These are phyloP conservation scores for Salix arbutifolia DNA, from an alignment of 345 rosid species.

Conservation along the genomic window DNA sequence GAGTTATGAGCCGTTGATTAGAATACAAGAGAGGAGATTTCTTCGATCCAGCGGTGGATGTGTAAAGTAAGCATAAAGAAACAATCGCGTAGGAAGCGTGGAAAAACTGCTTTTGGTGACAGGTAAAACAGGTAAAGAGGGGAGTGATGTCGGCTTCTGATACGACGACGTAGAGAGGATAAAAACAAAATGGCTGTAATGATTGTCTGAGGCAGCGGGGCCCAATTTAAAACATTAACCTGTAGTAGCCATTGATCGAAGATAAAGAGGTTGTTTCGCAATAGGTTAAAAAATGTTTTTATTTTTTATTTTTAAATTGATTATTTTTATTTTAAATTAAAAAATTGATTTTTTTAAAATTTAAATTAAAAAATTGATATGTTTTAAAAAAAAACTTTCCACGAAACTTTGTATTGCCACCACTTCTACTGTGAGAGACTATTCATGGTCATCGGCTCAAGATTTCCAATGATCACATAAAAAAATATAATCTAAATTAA, in stretches of 20 bases:
- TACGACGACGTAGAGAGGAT: slow-evolving; percentile 16
- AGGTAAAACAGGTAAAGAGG: slow-evolving; percentile 25
- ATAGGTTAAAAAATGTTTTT: background rate
- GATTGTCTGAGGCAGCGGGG: background rate
- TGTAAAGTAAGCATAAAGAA: background rate
- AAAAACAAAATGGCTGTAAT: background rate
- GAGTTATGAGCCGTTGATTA: slow-evolving; percentile 18
- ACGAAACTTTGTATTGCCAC: no score
- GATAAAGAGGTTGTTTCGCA: background rate
- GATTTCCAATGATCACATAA: no score
- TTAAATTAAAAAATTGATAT: no score
- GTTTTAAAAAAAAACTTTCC: no score
- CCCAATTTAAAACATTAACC: background rate
- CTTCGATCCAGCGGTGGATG: slow-evolving; percentile 34
- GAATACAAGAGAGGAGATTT: background rate
- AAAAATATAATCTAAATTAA: no score
- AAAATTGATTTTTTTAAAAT: no score
- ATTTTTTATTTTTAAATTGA: no score
- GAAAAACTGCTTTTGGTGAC: slow-evolving; percentile 36
- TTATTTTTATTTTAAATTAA: no score
- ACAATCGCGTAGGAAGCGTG: background rate
- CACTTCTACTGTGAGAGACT: no score
- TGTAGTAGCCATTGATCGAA: background rate
- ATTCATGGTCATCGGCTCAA: no score
- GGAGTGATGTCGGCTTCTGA: slow-evolving; percentile 8